phyloP scores from a whole-genome alignment of 2,329 filamentous ascomycete species.

The Hypocreales sp. region DNA sequence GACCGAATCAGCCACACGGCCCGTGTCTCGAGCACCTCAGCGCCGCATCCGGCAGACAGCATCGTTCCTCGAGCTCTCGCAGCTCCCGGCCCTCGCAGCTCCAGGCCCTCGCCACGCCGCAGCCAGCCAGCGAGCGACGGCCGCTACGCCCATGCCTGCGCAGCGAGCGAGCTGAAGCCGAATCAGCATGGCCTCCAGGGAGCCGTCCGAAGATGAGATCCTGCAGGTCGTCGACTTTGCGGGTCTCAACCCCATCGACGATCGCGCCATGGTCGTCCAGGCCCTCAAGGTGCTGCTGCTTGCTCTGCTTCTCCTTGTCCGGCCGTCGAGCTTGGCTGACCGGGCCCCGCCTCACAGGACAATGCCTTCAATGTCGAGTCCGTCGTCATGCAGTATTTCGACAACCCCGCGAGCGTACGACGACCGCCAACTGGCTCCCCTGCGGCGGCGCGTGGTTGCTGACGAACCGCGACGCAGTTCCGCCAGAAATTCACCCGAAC shows the following conservation, averaged over 20 bases:
- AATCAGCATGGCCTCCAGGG: slow-evolving; percentile 16
- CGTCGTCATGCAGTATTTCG: slow-evolving; percentile 37
- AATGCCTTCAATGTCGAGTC: slow-evolving; percentile 29
- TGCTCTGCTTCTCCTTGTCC: background rate
- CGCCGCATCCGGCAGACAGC: no score
- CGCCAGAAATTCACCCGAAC: slow-evolving; percentile 25
- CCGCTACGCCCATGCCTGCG: slow-evolving; percentile 1
- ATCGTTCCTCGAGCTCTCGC: no score
- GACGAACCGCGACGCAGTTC: slow-evolving; percentile 19
- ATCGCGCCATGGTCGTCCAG: slow-evolving; percentile 22
- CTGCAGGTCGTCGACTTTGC: slow-evolving; percentile 25
- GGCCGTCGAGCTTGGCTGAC: slow-evolving; percentile 1
- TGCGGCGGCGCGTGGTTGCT: background rate
- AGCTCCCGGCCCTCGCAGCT: no score
- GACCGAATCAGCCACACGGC: no score
- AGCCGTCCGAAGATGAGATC: slow-evolving; percentile 21
- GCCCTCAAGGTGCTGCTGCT: slow-evolving; percentile 22
- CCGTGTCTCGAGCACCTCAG: no score
- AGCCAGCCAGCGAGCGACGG: no score
- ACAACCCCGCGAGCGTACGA: slow-evolving; percentile 23
- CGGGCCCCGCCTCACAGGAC: slow-evolving; percentile 9
- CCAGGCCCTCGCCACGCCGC: no score
- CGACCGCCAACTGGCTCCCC: background rate
- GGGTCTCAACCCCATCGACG: slow-evolving; percentile 16
- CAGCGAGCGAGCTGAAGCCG: background rate